phyloP scores from a whole-genome alignment of 306 rosid genomes.

The Albizia julibrissin region DNA sequence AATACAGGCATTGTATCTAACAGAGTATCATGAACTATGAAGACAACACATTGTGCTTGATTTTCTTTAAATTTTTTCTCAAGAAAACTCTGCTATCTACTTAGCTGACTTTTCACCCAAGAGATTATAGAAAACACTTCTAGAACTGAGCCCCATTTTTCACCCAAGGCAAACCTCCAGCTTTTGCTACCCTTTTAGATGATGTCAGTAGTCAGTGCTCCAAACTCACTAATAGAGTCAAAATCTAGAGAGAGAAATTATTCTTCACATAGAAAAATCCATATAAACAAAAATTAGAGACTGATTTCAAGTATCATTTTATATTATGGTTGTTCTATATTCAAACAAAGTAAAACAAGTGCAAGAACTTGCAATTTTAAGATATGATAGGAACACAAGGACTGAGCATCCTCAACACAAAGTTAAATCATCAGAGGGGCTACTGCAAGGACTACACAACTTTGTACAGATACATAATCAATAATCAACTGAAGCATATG shows the following conservation, averaged over 20 bases:
- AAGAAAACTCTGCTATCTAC: neutral
- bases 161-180: neutral
- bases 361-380: neutral
- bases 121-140: neutral
- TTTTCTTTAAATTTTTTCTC: neutral
- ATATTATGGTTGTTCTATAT: neutral
- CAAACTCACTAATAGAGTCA: neutral
- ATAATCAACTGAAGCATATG: neutral
- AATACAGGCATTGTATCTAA: neutral
- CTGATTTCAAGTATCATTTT: conserved; percentile 1
- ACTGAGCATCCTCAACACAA: neutral
- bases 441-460: neutral
- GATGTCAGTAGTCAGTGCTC: neutral
- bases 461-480: neutral
- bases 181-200: neutral
- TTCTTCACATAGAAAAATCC: neutral
- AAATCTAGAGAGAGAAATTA: neutral
- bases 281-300: neutral
- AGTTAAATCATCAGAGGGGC: neutral
- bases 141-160: neutral
- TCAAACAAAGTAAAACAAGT: conserved; percentile 8
- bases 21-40: neutral
- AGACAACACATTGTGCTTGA: neutral
- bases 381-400: neutral
- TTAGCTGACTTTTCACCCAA: neutral